phyloP scores from a whole-genome alignment of 23 red algal species.

The Rhodosorus marinus region DNA sequence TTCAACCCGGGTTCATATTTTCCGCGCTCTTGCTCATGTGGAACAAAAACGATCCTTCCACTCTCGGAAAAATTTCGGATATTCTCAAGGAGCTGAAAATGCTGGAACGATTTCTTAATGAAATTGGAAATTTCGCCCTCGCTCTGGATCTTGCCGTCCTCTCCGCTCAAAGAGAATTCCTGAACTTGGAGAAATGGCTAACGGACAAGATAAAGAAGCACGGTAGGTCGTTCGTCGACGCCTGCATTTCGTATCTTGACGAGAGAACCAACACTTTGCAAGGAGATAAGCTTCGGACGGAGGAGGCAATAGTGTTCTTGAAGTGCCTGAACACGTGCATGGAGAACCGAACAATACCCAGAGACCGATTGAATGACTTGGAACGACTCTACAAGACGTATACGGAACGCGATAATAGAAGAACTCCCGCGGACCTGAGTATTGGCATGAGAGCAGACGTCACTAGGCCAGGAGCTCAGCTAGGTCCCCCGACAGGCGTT shows the following conservation, averaged over 20 bases:
- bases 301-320: slow-evolving; percentile 4
- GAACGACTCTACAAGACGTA: slow-evolving; percentile 1
- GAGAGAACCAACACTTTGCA: not conserved
- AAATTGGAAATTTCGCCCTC: slow-evolving; percentile 59
- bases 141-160: slow-evolving; percentile 81
- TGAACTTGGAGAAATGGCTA: slow-evolving; percentile 83
- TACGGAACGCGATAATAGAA: too few relatives aligned
- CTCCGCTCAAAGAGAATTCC: slow-evolving; percentile 40
- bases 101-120: too few relatives aligned
- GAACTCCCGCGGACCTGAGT: too few relatives aligned
- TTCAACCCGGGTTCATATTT: too few relatives aligned
- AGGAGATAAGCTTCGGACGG: not conserved
- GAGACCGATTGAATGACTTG: too few relatives aligned
- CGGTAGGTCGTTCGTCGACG: slow-evolving; percentile 25
- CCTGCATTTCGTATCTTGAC: slow-evolving; percentile 27
- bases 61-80: too few relatives aligned
- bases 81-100: too few relatives aligned
- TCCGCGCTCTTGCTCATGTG: too few relatives aligned
- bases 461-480: not conserved
- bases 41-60: too few relatives aligned
- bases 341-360: too few relatives aligned
- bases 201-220: slow-evolving; percentile 27
- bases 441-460: too few relatives aligned
- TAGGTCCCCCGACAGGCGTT: not conserved
- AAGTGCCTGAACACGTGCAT: slow-evolving; percentile 1